Conservation (phyloP, 2,329 filamentous ascomycete species). For the Alternaria sp. region DNA sequence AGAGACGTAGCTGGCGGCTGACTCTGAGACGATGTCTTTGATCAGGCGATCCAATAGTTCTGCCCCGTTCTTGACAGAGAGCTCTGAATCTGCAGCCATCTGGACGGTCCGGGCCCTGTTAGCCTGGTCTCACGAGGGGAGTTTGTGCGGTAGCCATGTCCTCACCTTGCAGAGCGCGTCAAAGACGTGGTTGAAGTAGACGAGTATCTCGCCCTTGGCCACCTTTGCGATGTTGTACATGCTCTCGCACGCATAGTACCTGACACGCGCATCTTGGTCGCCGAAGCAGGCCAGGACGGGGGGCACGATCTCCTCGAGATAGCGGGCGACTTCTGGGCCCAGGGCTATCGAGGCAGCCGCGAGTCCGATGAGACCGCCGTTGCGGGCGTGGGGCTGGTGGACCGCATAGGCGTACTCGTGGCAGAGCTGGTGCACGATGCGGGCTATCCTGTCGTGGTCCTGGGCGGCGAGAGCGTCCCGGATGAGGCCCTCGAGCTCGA, state of each 20-base stretch:
- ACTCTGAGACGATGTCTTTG: slow-evolving; percentile 96
- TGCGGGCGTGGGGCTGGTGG: slow-evolving; percentile 94
- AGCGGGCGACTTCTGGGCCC: slow-evolving; percentile 87
- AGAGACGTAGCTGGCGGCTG: slow-evolving; percentile 92
- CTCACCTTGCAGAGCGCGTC: slow-evolving; percentile 94
- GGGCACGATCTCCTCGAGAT: slow-evolving; percentile 92
- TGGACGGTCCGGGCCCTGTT: slow-evolving; percentile 51
- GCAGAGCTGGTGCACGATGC: slow-evolving; percentile 94
- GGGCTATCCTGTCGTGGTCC: slow-evolving; percentile 82
- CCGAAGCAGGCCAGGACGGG: slow-evolving; percentile 97
- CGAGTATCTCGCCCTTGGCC: slow-evolving; percentile 93
- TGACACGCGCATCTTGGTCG: slow-evolving; percentile 95
- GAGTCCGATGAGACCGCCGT: slow-evolving; percentile 93
- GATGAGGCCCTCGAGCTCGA: slow-evolving; percentile 92
- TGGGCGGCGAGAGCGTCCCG: slow-evolving; percentile 80
- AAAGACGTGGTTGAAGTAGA: slow-evolving; percentile 99
- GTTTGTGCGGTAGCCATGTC: not conserved
- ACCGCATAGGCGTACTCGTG: slow-evolving; percentile 98
- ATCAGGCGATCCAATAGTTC: slow-evolving; percentile 93
- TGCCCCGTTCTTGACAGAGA: slow-evolving; percentile 97
- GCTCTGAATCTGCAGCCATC: slow-evolving; percentile 94
- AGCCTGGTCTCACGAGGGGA: slow-evolving; percentile 19
- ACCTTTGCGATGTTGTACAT: slow-evolving; percentile 99
- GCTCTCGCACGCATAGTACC: slow-evolving; percentile 98
- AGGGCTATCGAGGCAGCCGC: slow-evolving; percentile 96